phyloP scores from a whole-genome alignment of 2,329 filamentous ascomycete species.

The Colletotrichum eleusines region DNA sequence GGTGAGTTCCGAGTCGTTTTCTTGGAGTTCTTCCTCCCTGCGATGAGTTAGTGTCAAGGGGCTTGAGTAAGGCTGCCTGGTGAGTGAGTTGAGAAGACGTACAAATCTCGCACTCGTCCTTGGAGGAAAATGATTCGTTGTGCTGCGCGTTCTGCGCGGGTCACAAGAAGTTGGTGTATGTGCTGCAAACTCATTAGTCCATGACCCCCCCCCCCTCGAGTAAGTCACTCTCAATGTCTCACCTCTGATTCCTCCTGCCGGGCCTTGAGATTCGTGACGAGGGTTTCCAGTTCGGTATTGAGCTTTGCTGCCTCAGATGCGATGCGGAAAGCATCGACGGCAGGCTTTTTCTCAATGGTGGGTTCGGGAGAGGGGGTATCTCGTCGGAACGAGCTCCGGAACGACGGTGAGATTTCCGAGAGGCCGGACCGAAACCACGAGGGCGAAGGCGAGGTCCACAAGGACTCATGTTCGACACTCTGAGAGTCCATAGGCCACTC shows the following conservation, averaged over 20 bases:
- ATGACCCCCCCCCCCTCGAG: not conserved
- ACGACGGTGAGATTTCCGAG: slow-evolving; percentile 55
- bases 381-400: slow-evolving; percentile 45
- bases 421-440: slow-evolving; percentile 55
- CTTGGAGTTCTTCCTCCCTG: slow-evolving; percentile 67
- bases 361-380: slow-evolving; percentile 41
- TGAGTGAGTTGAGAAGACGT: slow-evolving; percentile 44
- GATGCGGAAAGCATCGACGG: slow-evolving; percentile 53
- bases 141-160: slow-evolving; percentile 68
- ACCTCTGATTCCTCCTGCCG: slow-evolving; percentile 72
- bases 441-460: slow-evolving; percentile 52
- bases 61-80: not conserved
- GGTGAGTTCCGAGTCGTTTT: slow-evolving; percentile 70
- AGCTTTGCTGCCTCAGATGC: slow-evolving; percentile 59
- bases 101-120: slow-evolving; percentile 69
- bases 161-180: slow-evolving; percentile 71
- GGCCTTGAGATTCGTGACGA: slow-evolving; percentile 64
- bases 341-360: slow-evolving; percentile 35
- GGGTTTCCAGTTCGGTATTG: slow-evolving; percentile 61
- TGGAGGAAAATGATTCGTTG: slow-evolving; percentile 72
- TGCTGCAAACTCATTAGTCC: slow-evolving; percentile 55
- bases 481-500: slow-evolving; percentile 40
- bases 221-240: slow-evolving; percentile 44
- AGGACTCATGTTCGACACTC: slow-evolving; percentile 43
- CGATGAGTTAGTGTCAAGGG: slow-evolving; percentile 35